These are phyloP conservation scores for Aspergillus affinis DNA, from an alignment of 495 filamentous ascomycete genomes.

Conservation along the genomic window DNA sequence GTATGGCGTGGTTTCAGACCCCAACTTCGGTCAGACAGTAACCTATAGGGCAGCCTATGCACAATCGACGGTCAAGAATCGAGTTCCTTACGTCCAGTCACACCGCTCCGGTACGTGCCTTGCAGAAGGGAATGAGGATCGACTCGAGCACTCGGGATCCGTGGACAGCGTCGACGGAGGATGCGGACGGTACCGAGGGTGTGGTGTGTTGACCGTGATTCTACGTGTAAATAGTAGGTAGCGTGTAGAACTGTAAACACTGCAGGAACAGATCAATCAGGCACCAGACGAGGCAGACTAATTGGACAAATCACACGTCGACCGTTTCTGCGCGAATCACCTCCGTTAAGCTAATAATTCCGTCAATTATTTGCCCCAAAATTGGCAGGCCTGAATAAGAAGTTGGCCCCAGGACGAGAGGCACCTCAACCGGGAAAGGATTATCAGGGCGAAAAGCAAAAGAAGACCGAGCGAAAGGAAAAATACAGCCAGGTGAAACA, in stretches of 20 bases:
- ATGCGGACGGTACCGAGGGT: no score
- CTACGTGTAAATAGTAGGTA: no score
- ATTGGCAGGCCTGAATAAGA: neutral
- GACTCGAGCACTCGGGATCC: neutral
- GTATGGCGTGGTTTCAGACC: no score
- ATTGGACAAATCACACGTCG: neutral
- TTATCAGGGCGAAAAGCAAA: constrained; percentile 12
- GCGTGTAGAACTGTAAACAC: neutral
- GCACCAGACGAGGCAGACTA: neutral
- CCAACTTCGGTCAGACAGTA: no score
- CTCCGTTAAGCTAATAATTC: neutral
- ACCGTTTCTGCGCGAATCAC: no score
- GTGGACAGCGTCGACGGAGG: neutral
- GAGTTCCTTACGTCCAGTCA: neutral
- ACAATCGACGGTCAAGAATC: no score
- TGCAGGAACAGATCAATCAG: neutral
- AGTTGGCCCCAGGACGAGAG: neutral
- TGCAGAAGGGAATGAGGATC: neutral
- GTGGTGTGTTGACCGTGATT: no score
- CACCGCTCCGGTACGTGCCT: neutral
- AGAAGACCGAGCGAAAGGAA: neutral
- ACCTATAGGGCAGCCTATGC: no score
- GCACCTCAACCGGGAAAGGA: constrained; percentile 18
- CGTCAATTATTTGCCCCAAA: constrained; percentile 4
- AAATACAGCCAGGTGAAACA: neutral